phyloP scores from a whole-genome alignment of 2,329 filamentous ascomycete species.

The Ophiostoma australiae region DNA sequence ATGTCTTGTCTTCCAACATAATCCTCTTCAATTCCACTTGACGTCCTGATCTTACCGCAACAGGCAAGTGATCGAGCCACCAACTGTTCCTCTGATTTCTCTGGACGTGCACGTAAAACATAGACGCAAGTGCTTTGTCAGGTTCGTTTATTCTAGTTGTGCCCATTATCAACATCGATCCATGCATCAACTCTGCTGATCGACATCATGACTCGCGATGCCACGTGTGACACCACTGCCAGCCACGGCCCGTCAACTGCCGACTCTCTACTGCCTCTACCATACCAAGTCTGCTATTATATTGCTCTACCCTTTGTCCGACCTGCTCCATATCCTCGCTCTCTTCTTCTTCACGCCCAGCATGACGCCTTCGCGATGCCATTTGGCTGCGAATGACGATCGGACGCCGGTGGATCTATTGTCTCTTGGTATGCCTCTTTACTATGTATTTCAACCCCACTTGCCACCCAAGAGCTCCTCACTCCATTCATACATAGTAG shows the following conservation, averaged over 20 bases:
- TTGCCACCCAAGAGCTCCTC: not conserved
- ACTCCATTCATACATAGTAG: not conserved
- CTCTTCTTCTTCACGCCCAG: not conserved
- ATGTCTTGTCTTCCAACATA: not conserved
- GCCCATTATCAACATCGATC: no score
- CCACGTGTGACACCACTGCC: no score
- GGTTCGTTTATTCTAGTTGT: no score
- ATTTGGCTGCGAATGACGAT: not conserved
- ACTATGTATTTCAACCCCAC: no score
- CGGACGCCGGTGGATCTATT: not conserved
- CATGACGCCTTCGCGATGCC: conserved; percentile 8
- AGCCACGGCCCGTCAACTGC: no score
- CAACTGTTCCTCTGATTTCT: not conserved
- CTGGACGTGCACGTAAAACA: not conserved
- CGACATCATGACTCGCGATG: not conserved
- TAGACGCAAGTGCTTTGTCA: not conserved
- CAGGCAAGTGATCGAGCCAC: not conserved
- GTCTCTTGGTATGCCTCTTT: no score
- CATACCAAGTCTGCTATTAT: no score
- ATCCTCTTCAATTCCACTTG: not conserved
- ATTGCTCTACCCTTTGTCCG: not conserved
- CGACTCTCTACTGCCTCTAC: no score
- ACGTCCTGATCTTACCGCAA: not conserved
- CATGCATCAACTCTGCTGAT: not conserved
- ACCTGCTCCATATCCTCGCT: no score